Percentiles rank a stretch among this genome's conserved stretches.
Evolutionary conservation across 768 basidiomycete genomes (phyloP).

Genomic region (Dentipellis fragilis): DNA sequence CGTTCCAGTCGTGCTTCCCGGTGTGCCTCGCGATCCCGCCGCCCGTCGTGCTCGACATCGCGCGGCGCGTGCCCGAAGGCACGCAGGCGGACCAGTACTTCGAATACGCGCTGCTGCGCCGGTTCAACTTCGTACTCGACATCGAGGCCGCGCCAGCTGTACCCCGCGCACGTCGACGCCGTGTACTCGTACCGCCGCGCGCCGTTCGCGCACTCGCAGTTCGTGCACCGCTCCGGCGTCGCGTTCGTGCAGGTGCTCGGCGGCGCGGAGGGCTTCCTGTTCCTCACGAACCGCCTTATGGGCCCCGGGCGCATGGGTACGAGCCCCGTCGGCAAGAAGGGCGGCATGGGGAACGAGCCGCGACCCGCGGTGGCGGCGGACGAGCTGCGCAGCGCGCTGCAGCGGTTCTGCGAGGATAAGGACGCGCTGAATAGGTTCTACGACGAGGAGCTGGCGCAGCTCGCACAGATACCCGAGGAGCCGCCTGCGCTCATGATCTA

Average conservation of each 20-base stretch:
- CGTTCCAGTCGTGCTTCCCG: conserved; percentile 87
- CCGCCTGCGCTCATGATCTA: conserved; percentile 5
- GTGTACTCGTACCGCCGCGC: conserved; percentile 83
- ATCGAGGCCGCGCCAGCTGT: conserved; percentile 70
- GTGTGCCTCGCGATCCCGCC: conserved; percentile 70
- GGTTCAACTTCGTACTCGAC: conserved; percentile 76
- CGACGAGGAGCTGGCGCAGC: conserved; percentile 9
- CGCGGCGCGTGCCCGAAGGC: conserved; percentile 57
- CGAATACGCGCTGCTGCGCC: conserved; percentile 66
- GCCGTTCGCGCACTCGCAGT: conserved; percentile 77
- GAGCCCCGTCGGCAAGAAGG: conserved; percentile 3
- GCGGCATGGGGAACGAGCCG: conserved; percentile 7
- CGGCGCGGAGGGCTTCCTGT: conserved; percentile 71
- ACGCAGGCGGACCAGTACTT: conserved; percentile 64
- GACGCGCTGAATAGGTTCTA: conserved; percentile 23
- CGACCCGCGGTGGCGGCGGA: conserved; percentile 23
- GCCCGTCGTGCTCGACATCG: conserved; percentile 58
- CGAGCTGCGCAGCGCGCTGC: conserved; percentile 22
- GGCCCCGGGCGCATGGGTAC: conserved; percentile 55
- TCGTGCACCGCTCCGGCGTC: conserved; percentile 82
- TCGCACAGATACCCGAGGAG: conserved; percentile 11
- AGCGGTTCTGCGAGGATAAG: conserved; percentile 28
- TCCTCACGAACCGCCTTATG: conserved; percentile 83
- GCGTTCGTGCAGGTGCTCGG: conserved; percentile 87
- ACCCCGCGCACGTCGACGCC: conserved; percentile 75